Base-by-base conservation (phyloP, 352 stramenopile species). In the Phytophthora parvispora region DNA sequence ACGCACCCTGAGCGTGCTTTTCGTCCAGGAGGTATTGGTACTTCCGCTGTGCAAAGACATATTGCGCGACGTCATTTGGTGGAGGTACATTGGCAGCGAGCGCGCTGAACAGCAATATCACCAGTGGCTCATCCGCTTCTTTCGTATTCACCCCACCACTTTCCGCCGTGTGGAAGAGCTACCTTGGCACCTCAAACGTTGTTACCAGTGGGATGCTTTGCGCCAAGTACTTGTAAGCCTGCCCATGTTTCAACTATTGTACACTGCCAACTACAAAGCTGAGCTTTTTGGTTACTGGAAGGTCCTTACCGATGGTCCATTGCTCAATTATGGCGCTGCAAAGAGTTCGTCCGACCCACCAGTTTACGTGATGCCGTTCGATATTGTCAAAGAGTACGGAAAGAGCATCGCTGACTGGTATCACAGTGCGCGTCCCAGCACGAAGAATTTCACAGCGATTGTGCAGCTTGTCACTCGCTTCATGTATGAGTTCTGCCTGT, bases 251-350 rank as follows among this genome's bases (percentile, higher is more conserved):
- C 90, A 98, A 74, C 79, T 97, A 34, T 83, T 97, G 61, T 98
- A 96, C 75, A 96, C 91, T 7, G 86, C 81, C 13, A 93, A 97
- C 50, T 92, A 97, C 69, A 97, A 93, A 62, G 72, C 74, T 29
- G 94, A 99, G 69, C 81, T 99, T 32, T 97, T 97, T 68, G 80
- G 77, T 6, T 98, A 98, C 74, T 98, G 96, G 90, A 87, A 87
- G 42, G 77, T 89, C 25, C 84, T 98, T 16, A 93, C 83, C 4
- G 83, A 97, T 50, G 91, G 92, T 0, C 91, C 86, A 25, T 51
- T 91, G 34, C 74, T 87, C 8, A 67, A 91, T 22, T 86, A 86
- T 67, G 75, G 67, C 20, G 62, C 69, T 16, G 69, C 61, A 6
- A 80, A 54, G 38, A 75, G 53, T 52, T 57, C 52, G 31, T 72